Evolutionary conservation across 192 early-diverging fungal species (phyloP), one percentile per base, ranked within the genome.

Genomic region (Allomyces macrogynus): DNA sequence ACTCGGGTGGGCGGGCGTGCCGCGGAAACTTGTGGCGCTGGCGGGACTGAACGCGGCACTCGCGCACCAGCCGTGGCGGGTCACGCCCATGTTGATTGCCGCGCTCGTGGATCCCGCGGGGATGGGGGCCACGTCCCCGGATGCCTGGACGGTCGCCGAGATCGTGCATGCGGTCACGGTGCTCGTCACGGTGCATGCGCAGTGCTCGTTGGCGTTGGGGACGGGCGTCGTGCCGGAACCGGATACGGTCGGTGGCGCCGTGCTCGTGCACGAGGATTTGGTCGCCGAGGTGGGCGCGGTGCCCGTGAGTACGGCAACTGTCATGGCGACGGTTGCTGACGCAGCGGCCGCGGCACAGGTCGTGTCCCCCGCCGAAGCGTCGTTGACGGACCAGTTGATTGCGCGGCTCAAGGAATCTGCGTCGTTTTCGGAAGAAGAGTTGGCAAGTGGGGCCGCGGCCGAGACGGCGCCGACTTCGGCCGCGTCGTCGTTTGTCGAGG

Each of bases 161-260:
- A 64, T 83, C 23, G 73, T 80, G 23, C 79, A 83, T 44, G 77
- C 74, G 24, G 78, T 81, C 49, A 63, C 77, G 27, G 71, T 80
- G 3, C 32, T 79, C 0, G 66, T 74, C 42, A 79, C 79, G 0
- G 72, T 76, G 64, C 73, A 81, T 67, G 73, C 79, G 32, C 74
- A 80, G 57, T 75, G 77, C 24, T 75, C 75, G 25, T 75, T 79
- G 73, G 78, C 77, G 8, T 67, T 80, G 2, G 71, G 77, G 11
- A 80, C 76, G 27, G 81, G 81, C 5, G 77, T 83, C 23, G 71
- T 79, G 0, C 81, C 81, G 0, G 81, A 83, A 60, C 70, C 77
- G 11, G 81, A 83, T 63, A 79, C 74, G 71, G 67, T 69, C 12
- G 79, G 81, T 18, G 81, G 81, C 3, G 49, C 49, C 9, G 49